Base-by-base conservation (phyloP, 2,329 filamentous ascomycete genomes). In the Rhynchosporium graminicola region DNA sequence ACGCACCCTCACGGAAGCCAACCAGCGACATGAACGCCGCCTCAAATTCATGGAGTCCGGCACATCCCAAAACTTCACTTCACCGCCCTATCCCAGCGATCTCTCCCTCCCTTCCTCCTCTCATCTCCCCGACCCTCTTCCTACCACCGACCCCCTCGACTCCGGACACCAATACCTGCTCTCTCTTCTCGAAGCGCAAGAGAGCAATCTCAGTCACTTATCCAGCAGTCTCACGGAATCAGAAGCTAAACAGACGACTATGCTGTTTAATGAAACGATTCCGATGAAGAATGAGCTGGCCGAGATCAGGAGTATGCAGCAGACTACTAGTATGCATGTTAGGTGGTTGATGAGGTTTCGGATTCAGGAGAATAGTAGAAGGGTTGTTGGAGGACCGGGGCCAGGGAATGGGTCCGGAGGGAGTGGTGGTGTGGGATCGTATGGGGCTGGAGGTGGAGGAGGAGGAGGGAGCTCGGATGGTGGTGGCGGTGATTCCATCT, bases 281-380 rank as follows among this genome's bases (percentile, higher is more conserved):
- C 83, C 82, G 7, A 81, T 87, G 64, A 83, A 85, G 61, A 84
- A 87, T 63, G 83, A 87, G 72, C 79, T 87, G n/a, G 80, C 81
- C 3, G 85, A 87, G 71, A 62, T 75, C 20, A 65, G 72, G 43
- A 74, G 71, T 46, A 70, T 68, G 28, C 71, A 74, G 60, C 71
- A 73, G 29, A 71, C 74, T 36, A 69, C 72, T 4, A 69, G 70
- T 29, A 75, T 74, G 71, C 73, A 75, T 67, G 71, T 75, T 20
- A 67, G 73, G 12, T 75, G 74, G 74, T 61, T 75, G 38, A 69
- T 75, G 69, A 70, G 71, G 7, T 72, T 74, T 28, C 68, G 73
- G 4, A 64, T 72, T 38, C 69, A 72, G 47, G 74, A 75, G 56
- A 71, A 71, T 26, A 69, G 68, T 33, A 64, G 67, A 47, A 62